These are phyloP conservation scores for Picea sitchensis DNA, from an alignment of 75 land plant species.

Conservation along the genomic window DNA sequence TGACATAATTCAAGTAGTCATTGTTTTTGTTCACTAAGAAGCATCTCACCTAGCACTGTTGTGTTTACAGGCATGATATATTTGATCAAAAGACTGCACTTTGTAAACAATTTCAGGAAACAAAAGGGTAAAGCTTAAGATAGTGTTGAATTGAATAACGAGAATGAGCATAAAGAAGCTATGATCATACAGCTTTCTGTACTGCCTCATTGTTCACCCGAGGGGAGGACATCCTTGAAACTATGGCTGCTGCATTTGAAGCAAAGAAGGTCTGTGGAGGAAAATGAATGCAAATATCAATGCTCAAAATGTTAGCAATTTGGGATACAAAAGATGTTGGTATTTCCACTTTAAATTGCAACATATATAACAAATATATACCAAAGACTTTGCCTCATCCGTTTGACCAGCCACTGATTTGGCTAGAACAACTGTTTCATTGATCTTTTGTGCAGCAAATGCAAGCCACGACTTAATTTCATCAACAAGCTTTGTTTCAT, in stretches of 20 bases:
- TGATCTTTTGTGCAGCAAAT: constrained; percentile 60
- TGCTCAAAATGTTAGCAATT: no score
- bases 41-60: no score
- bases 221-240: constrained; percentile 33
- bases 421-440: constrained; percentile 64
- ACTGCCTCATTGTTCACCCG: constrained; percentile 33
- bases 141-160: neutral
- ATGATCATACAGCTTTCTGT: constrained; percentile 23
- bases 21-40: neutral
- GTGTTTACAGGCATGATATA: neutral
- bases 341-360: neutral
- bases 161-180: no score
- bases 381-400: constrained; percentile 48
- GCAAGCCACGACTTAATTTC: constrained; percentile 85
- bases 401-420: constrained; percentile 69
- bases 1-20: no score
- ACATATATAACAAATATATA: neutral
- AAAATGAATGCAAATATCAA: no score
- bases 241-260: constrained; percentile 33
- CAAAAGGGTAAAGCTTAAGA: neutral
- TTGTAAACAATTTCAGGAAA: constrained; percentile 1
- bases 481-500: constrained; percentile 66
- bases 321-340: no score
- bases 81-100: neutral
- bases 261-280: constrained; percentile 36